Percentiles rank a stretch among this genome's conserved stretches.
Conservation (phyloP, 2,329 filamentous ascomycete genomes). For the Cadophora sp. region DNA sequence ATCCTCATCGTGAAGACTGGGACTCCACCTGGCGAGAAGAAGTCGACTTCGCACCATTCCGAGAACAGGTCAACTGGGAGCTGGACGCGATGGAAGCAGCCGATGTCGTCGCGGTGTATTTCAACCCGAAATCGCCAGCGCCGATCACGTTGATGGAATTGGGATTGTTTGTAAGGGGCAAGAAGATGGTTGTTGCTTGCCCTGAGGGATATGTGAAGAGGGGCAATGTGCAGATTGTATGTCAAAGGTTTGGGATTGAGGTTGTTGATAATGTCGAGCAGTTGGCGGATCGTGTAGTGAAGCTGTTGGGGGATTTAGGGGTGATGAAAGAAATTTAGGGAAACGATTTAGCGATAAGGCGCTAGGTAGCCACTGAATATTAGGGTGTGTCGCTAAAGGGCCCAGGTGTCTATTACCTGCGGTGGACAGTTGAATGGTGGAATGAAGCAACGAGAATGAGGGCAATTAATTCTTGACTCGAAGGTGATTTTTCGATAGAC, state of each 20-base stretch:
- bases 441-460: too few relatives aligned
- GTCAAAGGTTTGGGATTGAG: slow-evolving; percentile 53
- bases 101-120: slow-evolving; percentile 62
- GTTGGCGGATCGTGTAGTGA: slow-evolving; percentile 47
- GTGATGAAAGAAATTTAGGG: background rate
- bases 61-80: slow-evolving; percentile 66
- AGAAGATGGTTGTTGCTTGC: slow-evolving; percentile 58
- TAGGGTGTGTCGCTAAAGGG: too few relatives aligned
- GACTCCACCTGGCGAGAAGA: slow-evolving; percentile 59
- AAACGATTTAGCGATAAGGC: background rate
- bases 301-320: slow-evolving; percentile 19
- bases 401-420: too few relatives aligned
- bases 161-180: slow-evolving; percentile 57
- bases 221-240: slow-evolving; percentile 67
- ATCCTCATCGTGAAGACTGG: slow-evolving; percentile 65
- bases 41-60: slow-evolving; percentile 53
- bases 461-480: too few relatives aligned
- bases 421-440: too few relatives aligned
- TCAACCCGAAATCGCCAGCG: slow-evolving; percentile 58
- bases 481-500: too few relatives aligned
- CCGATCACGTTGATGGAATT: slow-evolving; percentile 67
- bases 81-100: slow-evolving; percentile 60
- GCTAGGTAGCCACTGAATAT: background rate
- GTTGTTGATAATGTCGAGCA: slow-evolving; percentile 51
- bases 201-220: slow-evolving; percentile 59